Evolutionary conservation across 192 early-diverging fungal species (phyloP).

Genomic region (Entomortierella beljakovae): DNA sequence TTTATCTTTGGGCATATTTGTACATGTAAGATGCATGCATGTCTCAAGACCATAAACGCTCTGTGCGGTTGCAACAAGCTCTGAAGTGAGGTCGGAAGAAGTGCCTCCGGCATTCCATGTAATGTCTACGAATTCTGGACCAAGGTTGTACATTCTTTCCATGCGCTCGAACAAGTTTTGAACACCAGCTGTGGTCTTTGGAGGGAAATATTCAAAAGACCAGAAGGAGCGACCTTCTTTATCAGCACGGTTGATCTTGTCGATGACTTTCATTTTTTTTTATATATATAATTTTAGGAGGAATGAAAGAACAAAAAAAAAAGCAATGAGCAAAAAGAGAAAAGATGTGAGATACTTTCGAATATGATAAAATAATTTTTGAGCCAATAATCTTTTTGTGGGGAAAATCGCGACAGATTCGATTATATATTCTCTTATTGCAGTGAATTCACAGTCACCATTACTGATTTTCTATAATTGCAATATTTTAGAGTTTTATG

Average conservation of each 20-base stretch:
- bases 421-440: too few species aligned
- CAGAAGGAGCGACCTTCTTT: constrained; percentile 67
- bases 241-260: constrained; percentile 72
- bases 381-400: too few species aligned
- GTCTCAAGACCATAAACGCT: constrained; percentile 92
- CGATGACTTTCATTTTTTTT: constrained; percentile 71
- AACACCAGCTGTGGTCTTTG: constrained; percentile 80
- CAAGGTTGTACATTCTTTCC: constrained; percentile 91
- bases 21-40: constrained; percentile 97
- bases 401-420: too few species aligned
- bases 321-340: too few species aligned
- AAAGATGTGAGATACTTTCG: not conserved
- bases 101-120: constrained; percentile 98
- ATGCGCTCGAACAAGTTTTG: constrained; percentile 93
- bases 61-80: constrained; percentile 89
- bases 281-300: not conserved
- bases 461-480: too few species aligned
- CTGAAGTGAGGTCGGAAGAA: constrained; percentile 88
- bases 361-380: too few species aligned
- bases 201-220: constrained; percentile 99
- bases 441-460: too few species aligned
- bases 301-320: not conserved
- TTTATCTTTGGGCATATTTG: constrained; percentile 93
- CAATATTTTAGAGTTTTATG: too few species aligned
- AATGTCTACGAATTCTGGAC: constrained; percentile 95